Evolutionary conservation across 371 early-diverging fungal species (phyloP), one percentile per base, ranked within the genome.

Genomic region (Apophysomyces ossiformis): DNA sequence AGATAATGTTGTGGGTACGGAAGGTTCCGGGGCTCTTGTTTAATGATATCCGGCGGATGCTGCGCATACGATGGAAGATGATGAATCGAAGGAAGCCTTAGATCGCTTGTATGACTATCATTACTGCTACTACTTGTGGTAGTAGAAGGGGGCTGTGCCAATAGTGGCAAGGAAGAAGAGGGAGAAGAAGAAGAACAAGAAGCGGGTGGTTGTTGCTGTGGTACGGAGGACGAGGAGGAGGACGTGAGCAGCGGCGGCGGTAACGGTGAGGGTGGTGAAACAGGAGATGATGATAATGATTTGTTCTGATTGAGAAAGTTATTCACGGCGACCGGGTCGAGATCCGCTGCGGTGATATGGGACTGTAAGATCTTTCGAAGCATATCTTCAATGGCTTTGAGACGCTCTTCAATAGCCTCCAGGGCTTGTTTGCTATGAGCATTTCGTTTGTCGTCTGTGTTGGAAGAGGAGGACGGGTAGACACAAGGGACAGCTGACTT

Each of bases 401-500:
- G 58, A 32, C 78, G 65, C 37, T 72, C 72, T 54, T 77, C 78
- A 65, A 77, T 77, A 36, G 78, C 72, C 47, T 77, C 78, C 65
- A 77, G 57, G 9, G 75, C 78, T 4, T 65, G 70, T 63, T 74
- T 74, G 39, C 59, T 73, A 11, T 65, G 65, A 12, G 63, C 60
- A 37, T 68, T 77, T 8, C 74, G 68, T 58, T 74, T 72, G 54
- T 76, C 77, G 36, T 77, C 75, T 45, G 57, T 61, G 5, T 72
- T 65, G 6, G 72, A 67, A 5, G 67, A 64, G 6, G 72, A 67
- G 5, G 67, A 64, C 7, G 85, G 85, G 59, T 87, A 87, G 21
- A 73, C 65, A 65, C 87, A 87, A 11, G 71, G 65, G 9, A 77
- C 78, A 5, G 66, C 71, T 44, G 83, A 80, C 62, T 84, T 84